phyloP scores from a whole-genome alignment of 139 green algal species.

The Gonium pectorale region DNA sequence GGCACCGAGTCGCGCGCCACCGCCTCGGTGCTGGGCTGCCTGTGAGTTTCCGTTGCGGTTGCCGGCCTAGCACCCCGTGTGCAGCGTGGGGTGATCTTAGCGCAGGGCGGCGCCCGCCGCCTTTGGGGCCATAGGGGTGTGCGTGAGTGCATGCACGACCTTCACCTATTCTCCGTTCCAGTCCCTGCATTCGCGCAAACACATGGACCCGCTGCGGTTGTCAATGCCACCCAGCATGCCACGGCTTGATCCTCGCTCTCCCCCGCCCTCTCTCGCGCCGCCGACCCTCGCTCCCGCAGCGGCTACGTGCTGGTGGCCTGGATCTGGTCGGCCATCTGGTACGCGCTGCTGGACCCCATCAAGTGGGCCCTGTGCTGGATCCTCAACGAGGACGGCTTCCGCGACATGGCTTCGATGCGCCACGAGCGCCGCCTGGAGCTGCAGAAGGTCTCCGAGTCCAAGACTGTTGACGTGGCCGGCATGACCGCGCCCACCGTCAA shows the following conservation, averaged over 20 bases:
- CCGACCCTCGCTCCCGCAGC: no score
- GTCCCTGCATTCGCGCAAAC: no score
- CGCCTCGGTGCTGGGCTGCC: slow-evolving; percentile 79
- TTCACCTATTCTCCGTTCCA: no score
- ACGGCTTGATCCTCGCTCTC: no score
- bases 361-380: slow-evolving; percentile 81
- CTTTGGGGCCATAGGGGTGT: no score
- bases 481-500: slow-evolving; percentile 41
- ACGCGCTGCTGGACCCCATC: slow-evolving; percentile 80
- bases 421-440: slow-evolving; percentile 21
- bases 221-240: no score
- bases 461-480: slow-evolving; percentile 57
- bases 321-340: slow-evolving; percentile 87
- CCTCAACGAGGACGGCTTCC: slow-evolving; percentile 83
- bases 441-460: slow-evolving; percentile 41
- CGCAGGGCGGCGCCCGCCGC: no score
- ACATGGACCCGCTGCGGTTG: no score
- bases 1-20: slow-evolving; percentile 73
- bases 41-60: slow-evolving; percentile 59
- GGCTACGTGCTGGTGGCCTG: slow-evolving; percentile 83
- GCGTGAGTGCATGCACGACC: no score
- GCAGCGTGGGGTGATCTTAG: no score
- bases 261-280: no score
- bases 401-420: slow-evolving; percentile 38
- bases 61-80: no score